Evolutionary conservation across 345 rosid species (phyloP).

Genomic region (Crucihimalaya himalaica): DNA sequence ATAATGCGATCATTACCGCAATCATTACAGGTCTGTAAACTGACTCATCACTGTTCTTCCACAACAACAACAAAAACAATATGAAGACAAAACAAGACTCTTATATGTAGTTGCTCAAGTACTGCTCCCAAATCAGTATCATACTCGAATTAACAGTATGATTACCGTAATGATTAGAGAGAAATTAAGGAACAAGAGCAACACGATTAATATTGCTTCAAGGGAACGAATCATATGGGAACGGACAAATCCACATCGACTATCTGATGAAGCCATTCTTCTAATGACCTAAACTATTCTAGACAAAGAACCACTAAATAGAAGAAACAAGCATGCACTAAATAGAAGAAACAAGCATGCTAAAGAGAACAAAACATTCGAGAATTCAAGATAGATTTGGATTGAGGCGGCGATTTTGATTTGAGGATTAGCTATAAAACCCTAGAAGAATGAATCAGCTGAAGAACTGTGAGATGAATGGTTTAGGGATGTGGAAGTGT

Average conservation of each 20-base stretch:
- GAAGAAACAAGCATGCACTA: neutral
- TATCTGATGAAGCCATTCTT: constrained; percentile 72
- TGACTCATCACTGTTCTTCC: constrained; percentile 65
- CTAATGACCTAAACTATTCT: neutral
- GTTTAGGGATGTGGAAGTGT: neutral
- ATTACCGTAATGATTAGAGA: neutral
- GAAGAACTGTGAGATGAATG: neutral
- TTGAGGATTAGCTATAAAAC: neutral
- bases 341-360: neutral
- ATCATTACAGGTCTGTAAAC: constrained; percentile 91
- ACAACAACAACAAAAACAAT: neutral
- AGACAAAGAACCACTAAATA: too few species aligned
- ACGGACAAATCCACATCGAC: constrained; percentile 66
- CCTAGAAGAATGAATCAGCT: constrained; percentile 7
- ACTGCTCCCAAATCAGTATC: neutral
- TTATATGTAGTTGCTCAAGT: constrained; percentile 26
- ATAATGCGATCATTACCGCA: constrained; percentile 82
- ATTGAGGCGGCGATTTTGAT: neutral
- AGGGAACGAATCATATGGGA: constrained; percentile 92
- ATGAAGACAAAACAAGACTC: neutral
- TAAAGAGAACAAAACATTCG: neutral
- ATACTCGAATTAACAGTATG: constrained; percentile 8
- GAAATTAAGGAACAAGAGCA: constrained; percentile 33
- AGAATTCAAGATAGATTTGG: neutral
- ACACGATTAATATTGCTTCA: constrained; percentile 71